Evolutionary conservation across 2,329 filamentous ascomycete genomes (phyloP).

Genomic region (Orbilia ellipsospora): DNA sequence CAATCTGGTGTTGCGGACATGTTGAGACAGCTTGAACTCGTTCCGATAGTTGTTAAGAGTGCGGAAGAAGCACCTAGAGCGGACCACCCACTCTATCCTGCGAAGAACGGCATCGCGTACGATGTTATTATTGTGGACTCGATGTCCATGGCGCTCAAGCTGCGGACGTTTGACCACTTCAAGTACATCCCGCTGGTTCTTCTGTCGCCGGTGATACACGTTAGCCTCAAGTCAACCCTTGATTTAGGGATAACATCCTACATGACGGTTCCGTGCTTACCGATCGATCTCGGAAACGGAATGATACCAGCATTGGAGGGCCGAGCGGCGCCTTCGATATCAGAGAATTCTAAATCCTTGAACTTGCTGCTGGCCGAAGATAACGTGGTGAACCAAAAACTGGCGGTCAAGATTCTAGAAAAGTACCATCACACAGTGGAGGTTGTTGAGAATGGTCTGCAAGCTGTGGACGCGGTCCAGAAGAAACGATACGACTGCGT

Average conservation of each 20-base stretch:
- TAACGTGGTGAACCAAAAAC: constrained; percentile 94
- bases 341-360: constrained; percentile 94
- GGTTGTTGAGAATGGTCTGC: constrained; percentile 93
- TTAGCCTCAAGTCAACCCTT: constrained; percentile 90
- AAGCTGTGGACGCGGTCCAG: constrained; percentile 92
- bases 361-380: constrained; percentile 96
- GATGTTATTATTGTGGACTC: constrained; percentile 97
- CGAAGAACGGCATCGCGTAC: constrained; percentile 72
- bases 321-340: constrained; percentile 86
- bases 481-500: constrained; percentile 94
- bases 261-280: constrained; percentile 95
- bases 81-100: constrained; percentile 66
- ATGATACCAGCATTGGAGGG: constrained; percentile 96
- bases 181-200: constrained; percentile 98
- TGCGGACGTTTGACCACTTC: constrained; percentile 91
- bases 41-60: constrained; percentile 85
- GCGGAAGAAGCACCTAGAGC: constrained; percentile 73
- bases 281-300: constrained; percentile 93
- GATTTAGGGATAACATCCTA: constrained; percentile 98
- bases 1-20: constrained; percentile 81
- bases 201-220: constrained; percentile 85
- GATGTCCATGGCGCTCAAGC: constrained; percentile 84
- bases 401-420: constrained; percentile 95
- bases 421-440: constrained; percentile 94
- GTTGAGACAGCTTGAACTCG: constrained; percentile 80